These are phyloP conservation scores for Mycena venus DNA, from an alignment of 768 basidiomycete species.

Conservation along the genomic window DNA sequence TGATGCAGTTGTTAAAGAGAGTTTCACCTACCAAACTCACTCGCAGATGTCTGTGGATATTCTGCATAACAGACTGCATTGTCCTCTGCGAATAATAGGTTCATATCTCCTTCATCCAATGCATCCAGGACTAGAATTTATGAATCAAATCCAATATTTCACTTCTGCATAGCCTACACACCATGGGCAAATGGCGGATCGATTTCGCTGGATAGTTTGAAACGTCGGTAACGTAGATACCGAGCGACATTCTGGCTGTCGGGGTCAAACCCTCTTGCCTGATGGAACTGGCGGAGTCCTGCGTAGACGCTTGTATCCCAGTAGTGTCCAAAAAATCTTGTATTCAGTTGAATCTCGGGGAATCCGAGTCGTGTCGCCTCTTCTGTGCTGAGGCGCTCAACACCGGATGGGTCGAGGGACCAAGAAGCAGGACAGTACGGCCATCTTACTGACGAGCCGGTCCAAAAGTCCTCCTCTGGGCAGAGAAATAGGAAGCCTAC, in stretches of 20 bases:
- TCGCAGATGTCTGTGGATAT: no score
- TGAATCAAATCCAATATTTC: no score
- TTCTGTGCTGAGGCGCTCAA: neutral
- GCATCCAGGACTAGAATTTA: no score
- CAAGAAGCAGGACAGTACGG: neutral
- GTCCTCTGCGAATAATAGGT: no score
- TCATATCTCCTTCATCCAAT: no score
- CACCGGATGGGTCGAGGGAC: conserved; percentile 5
- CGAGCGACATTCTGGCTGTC: conserved; percentile 5
- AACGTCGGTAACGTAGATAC: neutral
- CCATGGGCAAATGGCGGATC: neutral
- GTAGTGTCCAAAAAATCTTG: neutral
- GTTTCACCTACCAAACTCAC: no score
- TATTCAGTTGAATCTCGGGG: neutral
- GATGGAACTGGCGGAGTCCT: neutral
- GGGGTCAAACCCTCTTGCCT: conserved; percentile 9
- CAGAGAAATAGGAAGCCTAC: conserved; percentile 16
- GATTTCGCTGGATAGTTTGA: neutral
- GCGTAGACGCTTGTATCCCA: neutral
- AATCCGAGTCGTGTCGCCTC: neutral
- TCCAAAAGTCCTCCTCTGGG: neutral
- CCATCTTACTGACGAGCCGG: neutral
- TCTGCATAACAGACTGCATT: no score
- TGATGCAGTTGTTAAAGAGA: no score
- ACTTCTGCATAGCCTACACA: neutral